Evolutionary conservation across 106 monocot genomes (phyloP).

Genomic region (Agapanthus africanus): DNA sequence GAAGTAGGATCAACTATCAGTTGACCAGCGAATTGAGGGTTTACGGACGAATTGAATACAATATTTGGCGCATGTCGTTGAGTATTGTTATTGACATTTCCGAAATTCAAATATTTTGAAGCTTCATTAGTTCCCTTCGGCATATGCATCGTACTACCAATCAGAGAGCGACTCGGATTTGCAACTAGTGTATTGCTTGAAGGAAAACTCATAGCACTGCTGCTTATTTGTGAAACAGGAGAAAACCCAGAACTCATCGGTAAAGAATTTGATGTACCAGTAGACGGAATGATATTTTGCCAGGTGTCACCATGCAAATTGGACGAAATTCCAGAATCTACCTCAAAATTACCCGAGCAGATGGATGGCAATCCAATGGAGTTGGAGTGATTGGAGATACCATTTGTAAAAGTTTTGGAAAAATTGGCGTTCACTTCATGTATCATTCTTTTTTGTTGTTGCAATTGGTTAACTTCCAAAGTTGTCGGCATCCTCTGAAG

Average conservation of each 20-base stretch:
- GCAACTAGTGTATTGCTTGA: slow-evolving; percentile 1
- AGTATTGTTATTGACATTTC: slow-evolving; percentile 3
- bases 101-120: slow-evolving; percentile 19
- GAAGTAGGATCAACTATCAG: slow-evolving; percentile 4
- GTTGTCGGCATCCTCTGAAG: slow-evolving; percentile 33
- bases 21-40: slow-evolving; percentile 22
- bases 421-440: slow-evolving; percentile 30
- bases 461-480: slow-evolving; percentile 30
- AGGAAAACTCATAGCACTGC: not conserved
- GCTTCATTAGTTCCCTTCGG: slow-evolving; percentile 5
- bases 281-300: slow-evolving; percentile 23
- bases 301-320: slow-evolving; percentile 30
- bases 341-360: slow-evolving; percentile 21
- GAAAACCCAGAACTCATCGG: slow-evolving; percentile 4
- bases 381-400: slow-evolving; percentile 23
- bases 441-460: slow-evolving; percentile 19
- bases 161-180: slow-evolving; percentile 6
- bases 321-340: slow-evolving; percentile 12
- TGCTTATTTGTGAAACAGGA: not conserved
- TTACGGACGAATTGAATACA: slow-evolving; percentile 18
- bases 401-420: too few species aligned
- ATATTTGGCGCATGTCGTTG: slow-evolving; percentile 11
- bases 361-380: slow-evolving; percentile 12
- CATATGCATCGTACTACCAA: slow-evolving; percentile 10
- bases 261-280: slow-evolving; percentile 9